Base-by-base conservation (phyloP, 768 basidiomycete species). In the Suillus fuscotomentosus region DNA sequence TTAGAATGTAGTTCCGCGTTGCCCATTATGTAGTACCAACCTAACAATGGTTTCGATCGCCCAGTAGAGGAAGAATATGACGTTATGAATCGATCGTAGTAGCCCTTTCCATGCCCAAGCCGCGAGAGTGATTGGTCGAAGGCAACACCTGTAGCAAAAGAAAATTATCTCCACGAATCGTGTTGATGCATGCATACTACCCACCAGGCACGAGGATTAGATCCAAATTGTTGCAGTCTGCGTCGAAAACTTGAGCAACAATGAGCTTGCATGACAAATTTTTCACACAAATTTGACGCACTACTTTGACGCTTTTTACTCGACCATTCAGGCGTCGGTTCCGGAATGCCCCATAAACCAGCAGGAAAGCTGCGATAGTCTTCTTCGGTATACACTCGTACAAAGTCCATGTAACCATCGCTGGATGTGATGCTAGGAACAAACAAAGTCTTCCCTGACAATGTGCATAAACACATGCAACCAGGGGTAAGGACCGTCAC, bases 61-160 rank as follows among this genome's bases (percentile, higher is more conserved):
- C 79, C 78, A 61, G 76, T 77, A 15, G 77, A 70, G 47, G 51
- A 65, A 38, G 79, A 72, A 65, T 91, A 92, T 1, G 80, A 73
- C 3, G 85, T 75, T 42, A 94, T 78, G 75, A 91, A 94, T 15
- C 82, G 80, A 76, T 94, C 92, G 68, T 94, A 94, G 76, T 90
- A 92, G 7, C 92, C 92, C 73, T 90, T 94, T 27, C 92, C 91
- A 67, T 92, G 90, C 11, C 92, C 92, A 36, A 94, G 82, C 38
- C 92, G 86, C 56, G 86, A 86, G 61, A 88, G 72, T 17, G 83
- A 82, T 48, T 78, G 80, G 76, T 93, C 91, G 68, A 93, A 94
- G 11, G 88, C 92, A 55, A 94, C 83, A 50, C 89, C 92, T 89
- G 72, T 61, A 50, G 14, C 47, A 48, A 67, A 60, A 62, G 41